These are phyloP conservation scores for Ceratobasidium sp. DNA, from an alignment of 1,284 basidiomycete genomes.

Conservation along the genomic window DNA sequence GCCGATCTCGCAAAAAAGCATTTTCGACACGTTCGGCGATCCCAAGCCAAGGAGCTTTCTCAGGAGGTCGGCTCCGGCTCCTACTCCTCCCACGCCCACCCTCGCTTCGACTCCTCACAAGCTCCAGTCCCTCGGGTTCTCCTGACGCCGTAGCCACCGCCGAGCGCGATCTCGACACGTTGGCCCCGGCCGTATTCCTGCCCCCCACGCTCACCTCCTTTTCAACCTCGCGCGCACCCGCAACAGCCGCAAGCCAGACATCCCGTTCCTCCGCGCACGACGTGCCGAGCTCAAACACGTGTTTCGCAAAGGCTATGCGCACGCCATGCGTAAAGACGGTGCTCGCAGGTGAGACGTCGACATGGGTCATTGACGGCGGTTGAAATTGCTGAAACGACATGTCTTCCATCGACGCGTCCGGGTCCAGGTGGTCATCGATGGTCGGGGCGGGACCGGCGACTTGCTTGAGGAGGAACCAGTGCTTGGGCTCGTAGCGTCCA, in stretches of 20 bases:
- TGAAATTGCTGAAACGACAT: slow-evolving; percentile 3
- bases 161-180: slow-evolving; percentile 5
- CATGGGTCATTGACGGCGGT: slow-evolving; percentile 19
- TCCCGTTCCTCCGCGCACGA: slow-evolving; percentile 82
- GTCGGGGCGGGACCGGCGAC: slow-evolving; percentile 64
- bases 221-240: slow-evolving; percentile 57
- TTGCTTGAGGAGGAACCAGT: slow-evolving; percentile 83
- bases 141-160: not conserved
- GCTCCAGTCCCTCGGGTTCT: not conserved
- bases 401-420: slow-evolving; percentile 28
- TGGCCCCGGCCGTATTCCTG: not conserved
- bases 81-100: not conserved
- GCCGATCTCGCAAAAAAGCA: slow-evolving; percentile 13
- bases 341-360: slow-evolving; percentile 17
- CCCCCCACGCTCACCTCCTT: slow-evolving; percentile 2
- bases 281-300: slow-evolving; percentile 85
- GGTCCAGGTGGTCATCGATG: slow-evolving; percentile 24
- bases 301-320: slow-evolving; percentile 64
- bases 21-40: slow-evolving; percentile 29
- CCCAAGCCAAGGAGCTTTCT: not conserved
- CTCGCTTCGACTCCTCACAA: slow-evolving; percentile 8
- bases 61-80: no score
- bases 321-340: slow-evolving; percentile 29
- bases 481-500: slow-evolving; percentile 82
- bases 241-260: slow-evolving; percentile 80